Evolutionary conservation across 106 monocot species (phyloP), one percentile per base, ranked within the genome.

Genomic region (Platanthera guangdongensis): DNA sequence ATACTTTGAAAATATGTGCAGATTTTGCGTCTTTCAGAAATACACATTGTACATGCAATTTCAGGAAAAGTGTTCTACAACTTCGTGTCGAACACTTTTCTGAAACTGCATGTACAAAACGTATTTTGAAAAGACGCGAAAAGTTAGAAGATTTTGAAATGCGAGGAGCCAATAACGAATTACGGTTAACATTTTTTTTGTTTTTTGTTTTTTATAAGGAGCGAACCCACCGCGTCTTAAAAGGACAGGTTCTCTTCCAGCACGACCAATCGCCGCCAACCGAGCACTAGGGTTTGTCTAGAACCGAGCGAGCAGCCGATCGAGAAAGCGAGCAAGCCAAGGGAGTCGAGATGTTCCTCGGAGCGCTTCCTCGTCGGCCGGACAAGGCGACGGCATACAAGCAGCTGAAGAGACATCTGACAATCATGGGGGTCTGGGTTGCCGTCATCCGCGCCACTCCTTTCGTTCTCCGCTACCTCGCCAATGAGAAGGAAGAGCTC

Each of bases 301-400:
- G n/a, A 22, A 22, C 15, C 16, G 16, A 51, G 45, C 3, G 51
- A 46, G 22, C 4, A 13, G 5, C 16, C 55, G 8, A 8, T 73
- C 6, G 63, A 63, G 9, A 80, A 80, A 77, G 81, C 74, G 74
- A 57, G 3, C 10, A 9, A 53, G 14, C 12, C 5, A 69, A 14
- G 49, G 10, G 52, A 79, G 74, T n/a, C 16, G 78, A 69, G 18
- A 19, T 99, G 97, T 94, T 99, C 75, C 72, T 94, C 49, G 92
- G 95, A 52, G 82, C 79, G 81, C 64, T 96, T 4, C 87, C 87
- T 7, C 84, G 91, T 83, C 74, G 86, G 82, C 97, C 97, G 77
- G 86, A 91, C 88, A 99, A 99, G 86, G 94, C 84, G 52, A 65
- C 85, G 80, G 97, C 97, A 52, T 90, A 99, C 92, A 91, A 85